Conservation (phyloP, 1,284 basidiomycete species). For the Austroboletus novae-zelandiae region DNA sequence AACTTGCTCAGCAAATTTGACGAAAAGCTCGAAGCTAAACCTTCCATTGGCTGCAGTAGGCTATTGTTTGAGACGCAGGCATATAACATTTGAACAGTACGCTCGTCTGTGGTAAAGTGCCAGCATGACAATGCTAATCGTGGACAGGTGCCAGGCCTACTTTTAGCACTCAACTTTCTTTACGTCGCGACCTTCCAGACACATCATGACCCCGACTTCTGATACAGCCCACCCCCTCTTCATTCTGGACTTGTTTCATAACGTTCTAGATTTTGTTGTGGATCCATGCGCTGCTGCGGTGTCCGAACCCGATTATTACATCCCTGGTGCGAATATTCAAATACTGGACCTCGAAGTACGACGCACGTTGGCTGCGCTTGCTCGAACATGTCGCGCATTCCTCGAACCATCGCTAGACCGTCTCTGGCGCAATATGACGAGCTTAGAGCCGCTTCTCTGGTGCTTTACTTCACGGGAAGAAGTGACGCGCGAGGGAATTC, state of each 20-base stretch:
- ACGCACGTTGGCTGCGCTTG: not conserved
- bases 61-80: no score
- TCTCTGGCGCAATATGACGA: not conserved
- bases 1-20: no score
- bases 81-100: no score
- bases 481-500: no score
- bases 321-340: not conserved
- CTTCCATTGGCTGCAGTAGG: no score
- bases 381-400: conserved; percentile 1
- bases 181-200: no score
- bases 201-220: not conserved
- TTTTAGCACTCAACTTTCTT: no score
- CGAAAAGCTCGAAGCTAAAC: no score
- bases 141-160: no score
- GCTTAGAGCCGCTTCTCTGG: not conserved
- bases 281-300: not conserved
- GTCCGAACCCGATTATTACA: not conserved
- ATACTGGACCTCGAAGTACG: not conserved
- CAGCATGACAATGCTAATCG: no score
- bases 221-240: not conserved
- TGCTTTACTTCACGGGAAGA: not conserved
- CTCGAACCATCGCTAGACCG: not conserved
- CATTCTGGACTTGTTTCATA: not conserved
- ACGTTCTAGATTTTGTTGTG: not conserved
- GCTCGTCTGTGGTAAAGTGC: no score